Conservation (phyloP, 768 basidiomycete genomes). For the Piloderma croceum region DNA sequence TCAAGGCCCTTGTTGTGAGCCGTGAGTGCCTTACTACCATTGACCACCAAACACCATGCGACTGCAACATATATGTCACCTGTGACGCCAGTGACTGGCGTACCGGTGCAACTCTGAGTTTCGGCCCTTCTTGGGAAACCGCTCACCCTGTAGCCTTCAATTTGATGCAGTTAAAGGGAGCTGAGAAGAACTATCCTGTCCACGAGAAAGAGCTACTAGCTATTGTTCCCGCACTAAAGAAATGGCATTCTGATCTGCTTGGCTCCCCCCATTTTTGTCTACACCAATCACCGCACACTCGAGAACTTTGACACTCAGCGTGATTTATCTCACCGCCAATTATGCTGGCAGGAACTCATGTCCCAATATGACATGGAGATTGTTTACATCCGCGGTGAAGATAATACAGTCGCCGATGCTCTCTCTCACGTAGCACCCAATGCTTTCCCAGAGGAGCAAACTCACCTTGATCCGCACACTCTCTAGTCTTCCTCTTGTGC, state of each 20-base stretch:
- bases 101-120: conserved; percentile 26
- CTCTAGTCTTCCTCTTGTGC: background rate
- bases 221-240: conserved; percentile 3
- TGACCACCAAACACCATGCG: conserved; percentile 23
- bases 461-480: no score
- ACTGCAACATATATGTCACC: conserved; percentile 30
- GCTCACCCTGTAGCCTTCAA: conserved; percentile 30
- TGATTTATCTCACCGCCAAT: conserved; percentile 10
- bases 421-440: conserved; percentile 12
- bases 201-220: conserved; percentile 23
- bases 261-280: conserved; percentile 11
- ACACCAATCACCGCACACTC: conserved; percentile 25
- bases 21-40: conserved; percentile 25
- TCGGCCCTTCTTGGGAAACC: conserved; percentile 27
- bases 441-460: no score
- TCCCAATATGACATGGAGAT: conserved; percentile 12
- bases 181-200: no score
- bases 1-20: conserved; percentile 26
- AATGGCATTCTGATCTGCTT: conserved; percentile 8
- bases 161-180: conserved; percentile 24
- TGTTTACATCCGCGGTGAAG: no score
- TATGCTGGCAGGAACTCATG: conserved; percentile 10
- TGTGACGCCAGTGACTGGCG: conserved; percentile 26
- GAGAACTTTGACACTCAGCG: conserved; percentile 18
- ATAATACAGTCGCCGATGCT: conserved; percentile 13